A percentile compares a stretch with the other conserved stretches of the same genome.
Conservation (phyloP, 108 stramenopile species). For the Skeletonema potamos region DNA sequence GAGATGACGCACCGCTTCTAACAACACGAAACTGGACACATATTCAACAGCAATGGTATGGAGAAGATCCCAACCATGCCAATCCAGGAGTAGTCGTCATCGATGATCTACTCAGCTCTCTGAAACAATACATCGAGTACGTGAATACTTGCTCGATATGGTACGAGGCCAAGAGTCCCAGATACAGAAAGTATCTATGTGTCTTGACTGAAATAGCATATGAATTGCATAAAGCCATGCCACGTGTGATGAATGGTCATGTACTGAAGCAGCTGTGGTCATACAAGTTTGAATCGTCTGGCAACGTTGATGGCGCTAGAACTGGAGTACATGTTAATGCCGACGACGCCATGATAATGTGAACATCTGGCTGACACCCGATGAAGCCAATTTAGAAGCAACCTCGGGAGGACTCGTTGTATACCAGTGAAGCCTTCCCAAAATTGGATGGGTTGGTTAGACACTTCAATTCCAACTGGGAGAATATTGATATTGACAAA, state of each 20-base stretch:
- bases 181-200: conserved; percentile 50
- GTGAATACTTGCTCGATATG: conserved; percentile 46
- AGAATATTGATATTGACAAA: conserved; percentile 35
- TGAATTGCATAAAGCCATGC: conserved; percentile 44
- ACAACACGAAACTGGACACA: background rate
- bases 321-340: conserved; percentile 63
- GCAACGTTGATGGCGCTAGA: background rate
- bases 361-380: conserved; percentile 74
- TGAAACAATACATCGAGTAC: conserved; percentile 37
- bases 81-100: conserved; percentile 41
- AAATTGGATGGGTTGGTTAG: conserved; percentile 42
- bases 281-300: conserved; percentile 55
- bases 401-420: conserved; percentile 62
- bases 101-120: conserved; percentile 44
- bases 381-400: conserved; percentile 66
- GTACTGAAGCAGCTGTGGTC: conserved; percentile 56
- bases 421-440: conserved; percentile 61
- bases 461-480: conserved; percentile 53
- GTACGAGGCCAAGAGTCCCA: conserved; percentile 55
- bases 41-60: conserved; percentile 19
- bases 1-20: background rate
- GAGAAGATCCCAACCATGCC: background rate
- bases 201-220: conserved; percentile 49
- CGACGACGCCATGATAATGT: conserved; percentile 74
- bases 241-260: conserved; percentile 43